These are phyloP conservation scores for Citrus unshiu DNA, from an alignment of 345 rosid species.

Conservation along the genomic window DNA sequence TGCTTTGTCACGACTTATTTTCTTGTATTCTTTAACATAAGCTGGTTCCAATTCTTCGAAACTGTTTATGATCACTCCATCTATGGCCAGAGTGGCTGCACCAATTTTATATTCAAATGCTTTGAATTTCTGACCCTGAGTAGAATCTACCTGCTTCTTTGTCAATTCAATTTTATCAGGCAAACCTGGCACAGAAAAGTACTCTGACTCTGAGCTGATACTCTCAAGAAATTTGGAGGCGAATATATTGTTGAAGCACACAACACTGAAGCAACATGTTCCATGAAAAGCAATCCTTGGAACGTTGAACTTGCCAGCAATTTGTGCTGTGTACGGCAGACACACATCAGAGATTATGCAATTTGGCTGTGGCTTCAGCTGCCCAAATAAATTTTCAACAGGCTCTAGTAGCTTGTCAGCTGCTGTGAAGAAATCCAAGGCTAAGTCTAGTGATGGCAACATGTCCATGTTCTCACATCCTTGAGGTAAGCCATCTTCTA, in stretches of 20 bases:
- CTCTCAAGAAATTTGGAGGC: slow-evolving; percentile 9
- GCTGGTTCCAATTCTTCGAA: slow-evolving; percentile 31
- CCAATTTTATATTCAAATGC: slow-evolving; percentile 13
- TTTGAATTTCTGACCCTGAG: slow-evolving; percentile 4
- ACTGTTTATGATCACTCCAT: slow-evolving; percentile 34
- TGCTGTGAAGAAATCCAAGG: slow-evolving; percentile 15
- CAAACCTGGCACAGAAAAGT: slow-evolving; percentile 37
- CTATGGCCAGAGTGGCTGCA: slow-evolving; percentile 22
- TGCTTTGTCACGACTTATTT: slow-evolving; percentile 9
- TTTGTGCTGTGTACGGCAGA: slow-evolving; percentile 32
- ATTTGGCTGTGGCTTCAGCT: slow-evolving; percentile 32
- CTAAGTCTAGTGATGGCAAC: slow-evolving; percentile 10
- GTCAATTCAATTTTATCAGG: slow-evolving; percentile 42
- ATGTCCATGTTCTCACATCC: slow-evolving; percentile 33
- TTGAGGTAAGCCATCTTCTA: slow-evolving; percentile 13
- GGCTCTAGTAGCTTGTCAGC: slow-evolving; percentile 15
- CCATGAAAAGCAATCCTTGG: slow-evolving; percentile 61
- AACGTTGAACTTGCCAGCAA: slow-evolving; percentile 36
- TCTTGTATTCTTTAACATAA: slow-evolving; percentile 18
- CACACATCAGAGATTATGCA: slow-evolving; percentile 56
- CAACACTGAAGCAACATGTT: slow-evolving; percentile 37
- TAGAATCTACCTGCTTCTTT: slow-evolving; percentile 5
- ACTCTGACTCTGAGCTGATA: slow-evolving; percentile 20
- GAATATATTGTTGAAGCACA: slow-evolving; percentile 28
- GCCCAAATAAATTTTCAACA: slow-evolving; percentile 29